phyloP scores from a whole-genome alignment of 805 yeast species.

The Schizosaccharomyces octosporus region DNA sequence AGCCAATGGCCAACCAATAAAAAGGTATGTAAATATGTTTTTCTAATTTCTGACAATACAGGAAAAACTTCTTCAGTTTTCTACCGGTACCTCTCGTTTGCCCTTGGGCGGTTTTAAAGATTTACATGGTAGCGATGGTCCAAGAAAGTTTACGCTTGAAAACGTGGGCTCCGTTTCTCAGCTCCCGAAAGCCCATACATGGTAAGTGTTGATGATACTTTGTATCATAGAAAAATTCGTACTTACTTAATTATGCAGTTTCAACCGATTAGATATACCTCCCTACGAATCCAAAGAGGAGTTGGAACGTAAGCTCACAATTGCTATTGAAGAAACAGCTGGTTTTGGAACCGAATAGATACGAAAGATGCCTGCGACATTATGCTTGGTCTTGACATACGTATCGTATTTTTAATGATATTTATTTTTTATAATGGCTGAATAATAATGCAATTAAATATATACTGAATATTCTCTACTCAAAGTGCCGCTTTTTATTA shows the following conservation, averaged over 20 bases:
- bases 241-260: constrained; percentile 14
- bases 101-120: constrained; percentile 98
- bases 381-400: no score
- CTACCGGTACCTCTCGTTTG: constrained; percentile 96
- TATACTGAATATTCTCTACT: background rate
- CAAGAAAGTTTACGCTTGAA: constrained; percentile 94
- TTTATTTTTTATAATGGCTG: no score
- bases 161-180: constrained; percentile 87
- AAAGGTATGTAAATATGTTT: constrained; percentile 25
- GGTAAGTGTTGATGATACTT: constrained; percentile 14
- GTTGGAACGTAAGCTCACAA: constrained; percentile 66
- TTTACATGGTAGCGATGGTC: constrained; percentile 96
- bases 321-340: constrained; percentile 96
- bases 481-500: background rate
- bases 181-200: constrained; percentile 88
- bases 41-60: background rate
- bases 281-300: constrained; percentile 68
- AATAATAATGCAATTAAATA: no score
- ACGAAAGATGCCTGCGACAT: no score
- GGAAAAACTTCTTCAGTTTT: constrained; percentile 82
- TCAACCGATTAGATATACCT: constrained; percentile 94
- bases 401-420: no score
- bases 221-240: no score
- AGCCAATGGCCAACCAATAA: constrained; percentile 90
- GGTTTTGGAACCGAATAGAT: constrained; percentile 89